Conservation (phyloP, 257 asterid species). For the Datura wrightii region DNA sequence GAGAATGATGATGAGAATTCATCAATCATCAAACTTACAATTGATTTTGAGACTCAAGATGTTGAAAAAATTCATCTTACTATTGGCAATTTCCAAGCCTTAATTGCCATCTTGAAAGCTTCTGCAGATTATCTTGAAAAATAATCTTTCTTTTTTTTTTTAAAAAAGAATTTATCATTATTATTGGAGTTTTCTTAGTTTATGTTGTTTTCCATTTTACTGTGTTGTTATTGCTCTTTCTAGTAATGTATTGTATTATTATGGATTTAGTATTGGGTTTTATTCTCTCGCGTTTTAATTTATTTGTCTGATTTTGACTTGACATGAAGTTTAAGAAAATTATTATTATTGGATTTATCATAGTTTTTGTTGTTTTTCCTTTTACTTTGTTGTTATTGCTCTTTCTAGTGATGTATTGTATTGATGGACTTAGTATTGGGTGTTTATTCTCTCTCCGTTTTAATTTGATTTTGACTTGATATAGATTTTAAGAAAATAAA, state of each 20-base stretch:
- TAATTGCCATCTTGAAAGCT: neutral
- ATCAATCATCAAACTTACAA: neutral
- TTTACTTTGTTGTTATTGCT: no score
- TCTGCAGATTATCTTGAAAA: neutral
- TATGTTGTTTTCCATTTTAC: neutral
- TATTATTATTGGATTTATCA: no score
- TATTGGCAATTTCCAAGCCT: neutral
- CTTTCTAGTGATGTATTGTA: no score
- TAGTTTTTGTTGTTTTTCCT: no score
- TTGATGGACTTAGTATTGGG: no score
- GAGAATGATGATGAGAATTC: neutral
- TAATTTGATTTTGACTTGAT: no score
- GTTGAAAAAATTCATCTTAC: neutral
- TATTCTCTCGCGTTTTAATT: no score
- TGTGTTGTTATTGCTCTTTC: neutral
- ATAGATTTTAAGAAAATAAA: no score
- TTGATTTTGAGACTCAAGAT: conserved; percentile 23
- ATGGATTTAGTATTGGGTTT: neutral
- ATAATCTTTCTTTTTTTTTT: neutral
- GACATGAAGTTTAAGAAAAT: no score
- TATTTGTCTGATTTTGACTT: no score
- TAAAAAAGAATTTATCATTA: no score
- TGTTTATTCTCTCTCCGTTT: no score
- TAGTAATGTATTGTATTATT: neutral
- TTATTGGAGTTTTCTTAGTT: neutral